These are phyloP conservation scores for Leavenworthia alabamica DNA, from an alignment of 345 rosid genomes.

Conservation along the genomic window DNA sequence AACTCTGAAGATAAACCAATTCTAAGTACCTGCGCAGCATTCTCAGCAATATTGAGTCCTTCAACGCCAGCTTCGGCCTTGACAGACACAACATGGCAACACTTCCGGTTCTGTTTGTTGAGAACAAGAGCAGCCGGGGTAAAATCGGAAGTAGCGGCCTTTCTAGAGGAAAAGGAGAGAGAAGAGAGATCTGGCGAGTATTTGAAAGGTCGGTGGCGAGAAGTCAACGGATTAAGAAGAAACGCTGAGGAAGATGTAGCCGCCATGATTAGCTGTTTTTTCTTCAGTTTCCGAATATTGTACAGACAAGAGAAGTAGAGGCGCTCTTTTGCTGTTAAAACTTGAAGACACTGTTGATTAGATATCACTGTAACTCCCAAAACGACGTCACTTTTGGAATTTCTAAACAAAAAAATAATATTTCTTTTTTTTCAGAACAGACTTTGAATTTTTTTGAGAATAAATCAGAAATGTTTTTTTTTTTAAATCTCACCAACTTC, in stretches of 20 bases:
- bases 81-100: slow-evolving; percentile 40
- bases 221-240: slow-evolving; percentile 38
- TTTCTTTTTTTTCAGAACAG: background rate
- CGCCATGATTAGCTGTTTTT: slow-evolving; percentile 27
- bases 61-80: slow-evolving; percentile 36
- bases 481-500: slow-evolving; percentile 26
- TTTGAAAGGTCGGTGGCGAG: slow-evolving; percentile 18
- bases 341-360: background rate
- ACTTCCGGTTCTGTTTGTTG: slow-evolving; percentile 28
- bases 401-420: background rate
- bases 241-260: slow-evolving; percentile 44
- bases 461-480: background rate
- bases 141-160: slow-evolving; percentile 9
- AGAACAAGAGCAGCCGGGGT: slow-evolving; percentile 10
- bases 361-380: background rate
- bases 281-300: slow-evolving; percentile 12
- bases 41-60: slow-evolving; percentile 80
- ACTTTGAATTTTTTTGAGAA: background rate
- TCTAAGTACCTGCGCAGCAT: slow-evolving; percentile 77
- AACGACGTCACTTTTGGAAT: slow-evolving; percentile 13
- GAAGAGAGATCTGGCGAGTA: slow-evolving; percentile 16
- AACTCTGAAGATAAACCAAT: background rate
- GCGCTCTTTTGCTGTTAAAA: slow-evolving; percentile 6
- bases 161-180: slow-evolving; percentile 28
- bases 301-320: background rate